phyloP scores from a whole-genome alignment of 2,329 filamentous ascomycete genomes.

The Clarireedia homoeocarpa region DNA sequence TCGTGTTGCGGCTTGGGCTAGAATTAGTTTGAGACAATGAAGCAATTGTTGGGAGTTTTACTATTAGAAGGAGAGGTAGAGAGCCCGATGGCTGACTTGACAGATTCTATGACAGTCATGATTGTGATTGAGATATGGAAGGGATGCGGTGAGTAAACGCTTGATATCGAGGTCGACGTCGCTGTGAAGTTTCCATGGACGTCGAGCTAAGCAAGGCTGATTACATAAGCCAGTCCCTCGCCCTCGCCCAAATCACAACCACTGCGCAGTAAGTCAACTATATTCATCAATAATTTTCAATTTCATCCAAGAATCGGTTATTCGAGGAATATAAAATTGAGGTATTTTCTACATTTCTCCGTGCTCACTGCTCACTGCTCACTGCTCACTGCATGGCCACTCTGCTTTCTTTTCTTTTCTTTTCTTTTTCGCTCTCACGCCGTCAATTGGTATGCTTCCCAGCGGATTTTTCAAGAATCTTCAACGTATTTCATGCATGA shows the following conservation, averaged over 20 bases:
- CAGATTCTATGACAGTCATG: conserved; percentile 40
- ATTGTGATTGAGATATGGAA: conserved; percentile 10
- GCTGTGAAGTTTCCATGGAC: not conserved
- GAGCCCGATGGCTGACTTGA: conserved; percentile 41
- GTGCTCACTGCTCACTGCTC: no score
- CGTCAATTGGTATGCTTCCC: no score
- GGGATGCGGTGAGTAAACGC: not conserved
- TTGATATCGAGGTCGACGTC: not conserved
- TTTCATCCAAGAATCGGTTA: no score
- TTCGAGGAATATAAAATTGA: no score
- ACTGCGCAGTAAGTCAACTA: no score
- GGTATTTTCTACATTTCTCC: no score
- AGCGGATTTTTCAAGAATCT: no score
- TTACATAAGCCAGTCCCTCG: not conserved
- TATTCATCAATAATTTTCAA: no score
- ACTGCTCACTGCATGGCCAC: no score
- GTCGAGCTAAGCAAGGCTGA: not conserved
- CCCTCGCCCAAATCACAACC: not conserved
- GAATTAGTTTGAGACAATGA: conserved; percentile 10
- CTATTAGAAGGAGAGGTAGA: conserved; percentile 26
- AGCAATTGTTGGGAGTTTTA: conserved; percentile 12
- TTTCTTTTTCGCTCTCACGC: no score
- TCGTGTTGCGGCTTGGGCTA: conserved; percentile 61
- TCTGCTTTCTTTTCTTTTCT: no score
- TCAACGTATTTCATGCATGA: no score